Conservation (phyloP, 768 basidiomycete genomes). For the Ramaria sp. region DNA sequence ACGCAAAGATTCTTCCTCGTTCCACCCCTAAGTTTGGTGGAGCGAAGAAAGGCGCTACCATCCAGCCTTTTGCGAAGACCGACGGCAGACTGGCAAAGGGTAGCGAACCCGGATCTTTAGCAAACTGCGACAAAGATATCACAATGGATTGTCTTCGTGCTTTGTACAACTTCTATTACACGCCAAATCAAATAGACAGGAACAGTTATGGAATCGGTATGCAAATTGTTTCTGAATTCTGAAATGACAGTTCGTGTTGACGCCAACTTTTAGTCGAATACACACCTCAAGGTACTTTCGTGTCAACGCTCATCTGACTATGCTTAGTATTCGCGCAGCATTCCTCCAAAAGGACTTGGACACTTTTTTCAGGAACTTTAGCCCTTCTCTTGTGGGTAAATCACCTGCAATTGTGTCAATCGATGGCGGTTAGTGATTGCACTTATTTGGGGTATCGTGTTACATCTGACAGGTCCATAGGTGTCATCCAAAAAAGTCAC, state of each 20-base stretch:
- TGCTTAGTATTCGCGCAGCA: neutral
- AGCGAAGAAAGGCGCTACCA: constrained; percentile 7
- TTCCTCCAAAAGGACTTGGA: constrained; percentile 11
- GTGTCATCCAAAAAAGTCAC: constrained; percentile 27
- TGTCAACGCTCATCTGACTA: neutral
- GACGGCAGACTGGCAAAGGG: constrained; percentile 12
- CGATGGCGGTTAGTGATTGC: neutral
- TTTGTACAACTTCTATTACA: constrained; percentile 46
- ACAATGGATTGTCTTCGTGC: constrained; percentile 49
- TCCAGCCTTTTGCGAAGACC: constrained; percentile 11
- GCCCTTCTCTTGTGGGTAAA: neutral
- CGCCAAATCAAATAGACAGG: neutral
- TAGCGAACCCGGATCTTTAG: constrained; percentile 11
- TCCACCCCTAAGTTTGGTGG: neutral
- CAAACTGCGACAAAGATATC: constrained; percentile 27
- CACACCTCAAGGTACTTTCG: constrained; percentile 37
- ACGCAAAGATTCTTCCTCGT: neutral
- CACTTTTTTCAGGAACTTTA: constrained; percentile 2
- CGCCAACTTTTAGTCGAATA: constrained; percentile 35
- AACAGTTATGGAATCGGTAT: constrained; percentile 7
- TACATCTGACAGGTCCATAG: constrained; percentile 12
- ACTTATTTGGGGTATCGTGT: neutral
- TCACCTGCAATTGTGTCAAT: neutral
- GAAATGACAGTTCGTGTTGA: neutral
- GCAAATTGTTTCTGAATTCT: neutral